Conservation (phyloP, 345 rosid genomes). For the Eucalyptus pauciflora region DNA sequence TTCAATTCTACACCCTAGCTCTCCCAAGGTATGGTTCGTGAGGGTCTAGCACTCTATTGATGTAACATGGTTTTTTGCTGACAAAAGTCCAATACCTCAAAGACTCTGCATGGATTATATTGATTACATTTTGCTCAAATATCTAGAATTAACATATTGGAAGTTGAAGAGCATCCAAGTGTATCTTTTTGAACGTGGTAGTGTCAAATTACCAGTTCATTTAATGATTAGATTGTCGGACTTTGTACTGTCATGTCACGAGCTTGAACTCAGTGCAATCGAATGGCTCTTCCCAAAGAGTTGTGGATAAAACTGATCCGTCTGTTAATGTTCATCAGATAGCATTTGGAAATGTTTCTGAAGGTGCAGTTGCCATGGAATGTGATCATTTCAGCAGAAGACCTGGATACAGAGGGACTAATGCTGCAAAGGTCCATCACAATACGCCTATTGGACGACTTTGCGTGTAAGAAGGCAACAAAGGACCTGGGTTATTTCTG, state of each 20-base stretch:
- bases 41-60: neutral
- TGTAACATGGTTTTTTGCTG: neutral
- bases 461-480: constrained; percentile 49
- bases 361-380: constrained; percentile 73
- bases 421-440: constrained; percentile 63
- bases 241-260: neutral
- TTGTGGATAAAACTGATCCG: neutral
- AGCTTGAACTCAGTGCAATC: neutral
- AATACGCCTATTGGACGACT: constrained; percentile 45
- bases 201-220: neutral
- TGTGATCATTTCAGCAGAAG: constrained; percentile 60
- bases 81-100: neutral
- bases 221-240: neutral
- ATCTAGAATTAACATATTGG: neutral
- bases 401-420: constrained; percentile 54
- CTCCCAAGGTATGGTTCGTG: neutral
- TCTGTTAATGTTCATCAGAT: neutral
- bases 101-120: neutral
- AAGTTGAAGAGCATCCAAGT: neutral
- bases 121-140: neutral
- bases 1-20: neutral
- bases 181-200: neutral
- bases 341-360: constrained; percentile 43
- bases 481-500: constrained; percentile 64
- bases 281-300: neutral